These are phyloP conservation scores for Baorangia bicolor DNA, from an alignment of 768 basidiomycete genomes.

Conservation along the genomic window DNA sequence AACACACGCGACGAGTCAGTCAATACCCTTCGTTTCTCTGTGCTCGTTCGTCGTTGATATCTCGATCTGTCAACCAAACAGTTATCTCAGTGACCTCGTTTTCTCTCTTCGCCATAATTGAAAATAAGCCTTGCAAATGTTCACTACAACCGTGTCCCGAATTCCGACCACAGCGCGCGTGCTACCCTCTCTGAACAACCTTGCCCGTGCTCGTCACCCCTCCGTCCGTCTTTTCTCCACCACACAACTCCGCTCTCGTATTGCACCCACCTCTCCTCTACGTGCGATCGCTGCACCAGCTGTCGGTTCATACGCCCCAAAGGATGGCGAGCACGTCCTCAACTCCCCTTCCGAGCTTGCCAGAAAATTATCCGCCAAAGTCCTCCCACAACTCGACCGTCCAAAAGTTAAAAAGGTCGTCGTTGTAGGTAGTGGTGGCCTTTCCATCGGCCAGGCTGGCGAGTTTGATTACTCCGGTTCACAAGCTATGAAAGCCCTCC, in stretches of 20 bases:
- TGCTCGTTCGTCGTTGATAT: background rate
- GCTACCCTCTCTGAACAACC: conserved; percentile 15
- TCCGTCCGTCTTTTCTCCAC: conserved; percentile 52
- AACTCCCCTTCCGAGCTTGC: conserved; percentile 95
- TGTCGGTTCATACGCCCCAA: conserved; percentile 64
- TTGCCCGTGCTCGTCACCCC: conserved; percentile 20
- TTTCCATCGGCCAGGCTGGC: conserved; percentile 97
- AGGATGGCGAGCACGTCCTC: conserved; percentile 71
- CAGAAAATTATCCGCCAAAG: conserved; percentile 88
- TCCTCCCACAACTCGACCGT: conserved; percentile 86
- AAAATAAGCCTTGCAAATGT: conserved; percentile 11
- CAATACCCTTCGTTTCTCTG: background rate
- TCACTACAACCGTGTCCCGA: conserved; percentile 6
- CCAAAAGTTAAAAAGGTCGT: conserved; percentile 94
- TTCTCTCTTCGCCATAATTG: conserved; percentile 26
- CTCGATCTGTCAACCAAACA: conserved; percentile 1
- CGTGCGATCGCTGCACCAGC: conserved; percentile 74
- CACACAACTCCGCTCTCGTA: conserved; percentile 35
- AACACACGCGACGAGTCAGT: conserved; percentile 37
- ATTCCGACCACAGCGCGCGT: conserved; percentile 12
- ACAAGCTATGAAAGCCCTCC: conserved; percentile 96
- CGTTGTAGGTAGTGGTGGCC: conserved; percentile 94
- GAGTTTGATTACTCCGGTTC: conserved; percentile 99
- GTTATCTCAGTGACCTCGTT: conserved; percentile 33
- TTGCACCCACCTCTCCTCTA: conserved; percentile 50